Evolutionary conservation across 306 rosid species (phyloP), one percentile per base, ranked within the genome.

Genomic region (Sindora glabra): DNA sequence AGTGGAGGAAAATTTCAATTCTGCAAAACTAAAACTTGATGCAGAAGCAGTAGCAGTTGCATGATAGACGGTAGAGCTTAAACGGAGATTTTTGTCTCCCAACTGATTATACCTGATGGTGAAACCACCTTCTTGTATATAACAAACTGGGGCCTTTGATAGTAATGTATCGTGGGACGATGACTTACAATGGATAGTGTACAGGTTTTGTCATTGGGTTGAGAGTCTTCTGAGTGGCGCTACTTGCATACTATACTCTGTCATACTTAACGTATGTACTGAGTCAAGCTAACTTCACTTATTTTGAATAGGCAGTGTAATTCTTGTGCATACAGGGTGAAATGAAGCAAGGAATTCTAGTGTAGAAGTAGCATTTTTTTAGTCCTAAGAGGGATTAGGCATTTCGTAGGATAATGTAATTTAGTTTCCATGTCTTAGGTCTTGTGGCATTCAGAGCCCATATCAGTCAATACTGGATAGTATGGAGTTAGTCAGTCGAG

Each of bases 51-150:
- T 42, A 36, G 64, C 55, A 41, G 72, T 54, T 64, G 37, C 50
- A 24, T 39, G 55, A 41, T 44, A 70, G 49, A 67, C 40, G 48
- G 66, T 59, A 47, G 53, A 47, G 40, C 36, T 64, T 51, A 60
- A 39, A 64, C 40, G 51, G 48, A 50, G 63, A 21, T 56, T 50
- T 41, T 44, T 7, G 4, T 59, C 76, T 32, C 68, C n/a, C 53
- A 61, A 41, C 51, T 44, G 64, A 65, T 60, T 27, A 78, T 60
- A 73, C 49, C 47, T 45, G 41, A 70, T 72, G 75, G 79, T 56
- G 77, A 67, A 57, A 36, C 60, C 7, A 63, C 39, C 66, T 58
- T 63, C 42, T 54, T 81, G 89, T 87, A 77, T 50, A 82, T 82
- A 77, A 62, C 25, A 55, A 53, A 67, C 41, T 71, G 66, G 69